A percentile compares a stretch with the other conserved stretches of the same genome.
Evolutionary conservation across 352 stramenopile species (phyloP).

Genomic region (Globisporangium nodosum): DNA sequence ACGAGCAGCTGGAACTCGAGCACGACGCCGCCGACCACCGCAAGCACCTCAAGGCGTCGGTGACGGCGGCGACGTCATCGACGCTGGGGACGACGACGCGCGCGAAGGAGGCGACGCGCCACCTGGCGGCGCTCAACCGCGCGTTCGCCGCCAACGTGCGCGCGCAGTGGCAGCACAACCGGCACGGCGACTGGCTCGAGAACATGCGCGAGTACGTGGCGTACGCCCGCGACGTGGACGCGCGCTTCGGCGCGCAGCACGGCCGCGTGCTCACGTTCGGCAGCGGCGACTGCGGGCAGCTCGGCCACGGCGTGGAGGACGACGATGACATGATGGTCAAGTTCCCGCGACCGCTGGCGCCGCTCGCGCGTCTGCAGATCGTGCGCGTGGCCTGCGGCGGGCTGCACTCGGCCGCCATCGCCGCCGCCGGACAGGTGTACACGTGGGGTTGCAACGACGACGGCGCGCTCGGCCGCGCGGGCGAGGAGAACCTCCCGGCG

Average conservation of each 20-base stretch:
- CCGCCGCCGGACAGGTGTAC: slow-evolving; percentile 84
- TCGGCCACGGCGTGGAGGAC: slow-evolving; percentile 87
- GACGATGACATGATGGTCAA: slow-evolving; percentile 74
- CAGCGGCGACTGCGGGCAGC: slow-evolving; percentile 89
- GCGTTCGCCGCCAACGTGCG: slow-evolving; percentile 56
- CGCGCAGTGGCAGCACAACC: slow-evolving; percentile 62
- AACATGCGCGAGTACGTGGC: slow-evolving; percentile 79
- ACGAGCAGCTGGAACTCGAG: neutral
- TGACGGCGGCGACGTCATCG: slow-evolving; percentile 1
- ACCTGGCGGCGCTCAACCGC: slow-evolving; percentile 65
- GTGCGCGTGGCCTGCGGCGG: slow-evolving; percentile 85
- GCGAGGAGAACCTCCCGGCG: slow-evolving; percentile 72
- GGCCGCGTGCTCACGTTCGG: slow-evolving; percentile 81
- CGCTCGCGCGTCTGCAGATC: slow-evolving; percentile 40
- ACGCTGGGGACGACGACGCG: slow-evolving; percentile 20
- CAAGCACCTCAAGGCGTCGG: neutral
- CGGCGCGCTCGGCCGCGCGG: slow-evolving; percentile 83
- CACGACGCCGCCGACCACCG: neutral
- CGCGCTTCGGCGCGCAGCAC: slow-evolving; percentile 41
- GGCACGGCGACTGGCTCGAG: slow-evolving; percentile 52
- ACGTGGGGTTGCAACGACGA: slow-evolving; percentile 94
- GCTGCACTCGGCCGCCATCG: slow-evolving; percentile 89
- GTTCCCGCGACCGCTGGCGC: slow-evolving; percentile 50
- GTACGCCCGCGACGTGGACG: slow-evolving; percentile 57
- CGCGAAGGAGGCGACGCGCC: slow-evolving; percentile 36